A percentile compares a stretch with the other conserved stretches of the same genome.
phyloP scores from a whole-genome alignment of 2,329 filamentous ascomycete species.

The Emmonsiellopsis sp. region DNA sequence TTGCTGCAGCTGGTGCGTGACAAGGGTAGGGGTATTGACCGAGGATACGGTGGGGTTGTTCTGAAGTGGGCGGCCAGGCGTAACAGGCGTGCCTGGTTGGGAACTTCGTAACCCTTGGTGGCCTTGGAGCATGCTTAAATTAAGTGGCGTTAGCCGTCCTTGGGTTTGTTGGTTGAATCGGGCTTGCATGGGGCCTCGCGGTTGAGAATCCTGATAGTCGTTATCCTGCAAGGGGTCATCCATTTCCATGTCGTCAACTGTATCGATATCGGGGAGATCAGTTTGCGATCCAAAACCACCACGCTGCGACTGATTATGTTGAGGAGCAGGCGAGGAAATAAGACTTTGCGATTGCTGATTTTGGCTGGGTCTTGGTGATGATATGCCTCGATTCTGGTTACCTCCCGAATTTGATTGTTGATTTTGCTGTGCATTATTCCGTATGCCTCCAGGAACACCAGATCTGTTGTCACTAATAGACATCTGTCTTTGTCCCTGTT shows the following conservation, averaged over 20 bases:
- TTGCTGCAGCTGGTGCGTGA: slow-evolving; percentile 60
- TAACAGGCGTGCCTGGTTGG: slow-evolving; percentile 74
- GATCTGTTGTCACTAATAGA: slow-evolving; percentile 41
- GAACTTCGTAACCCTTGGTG: slow-evolving; percentile 77
- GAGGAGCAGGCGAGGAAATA: slow-evolving; percentile 6
- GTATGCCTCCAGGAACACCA: slow-evolving; percentile 36
- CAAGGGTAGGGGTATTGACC: slow-evolving; percentile 87
- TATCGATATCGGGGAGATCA: slow-evolving; percentile 28
- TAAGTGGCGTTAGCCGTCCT: slow-evolving; percentile 56
- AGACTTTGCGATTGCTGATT: slow-evolving; percentile 13
- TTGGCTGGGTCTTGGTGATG: slow-evolving; percentile 15
- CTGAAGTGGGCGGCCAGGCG: slow-evolving; percentile 58
- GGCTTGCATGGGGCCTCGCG: slow-evolving; percentile 59
- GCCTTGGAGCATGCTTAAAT: slow-evolving; percentile 64
- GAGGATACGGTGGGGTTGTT: slow-evolving; percentile 96
- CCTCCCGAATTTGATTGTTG: slow-evolving; percentile 1
- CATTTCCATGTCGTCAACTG: slow-evolving; percentile 75
- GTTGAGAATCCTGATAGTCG: slow-evolving; percentile 46
- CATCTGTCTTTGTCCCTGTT: slow-evolving; percentile 38
- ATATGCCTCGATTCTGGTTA: slow-evolving; percentile 3
- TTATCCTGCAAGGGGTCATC: slow-evolving; percentile 62
- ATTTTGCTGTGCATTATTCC: slow-evolving; percentile 13
- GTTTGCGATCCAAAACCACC: slow-evolving; percentile 15
- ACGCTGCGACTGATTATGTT: slow-evolving; percentile 13
- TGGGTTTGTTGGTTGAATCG: slow-evolving; percentile 49